Conservation (phyloP, 148 eudicot genomes). For the Polygonum maritimum region DNA sequence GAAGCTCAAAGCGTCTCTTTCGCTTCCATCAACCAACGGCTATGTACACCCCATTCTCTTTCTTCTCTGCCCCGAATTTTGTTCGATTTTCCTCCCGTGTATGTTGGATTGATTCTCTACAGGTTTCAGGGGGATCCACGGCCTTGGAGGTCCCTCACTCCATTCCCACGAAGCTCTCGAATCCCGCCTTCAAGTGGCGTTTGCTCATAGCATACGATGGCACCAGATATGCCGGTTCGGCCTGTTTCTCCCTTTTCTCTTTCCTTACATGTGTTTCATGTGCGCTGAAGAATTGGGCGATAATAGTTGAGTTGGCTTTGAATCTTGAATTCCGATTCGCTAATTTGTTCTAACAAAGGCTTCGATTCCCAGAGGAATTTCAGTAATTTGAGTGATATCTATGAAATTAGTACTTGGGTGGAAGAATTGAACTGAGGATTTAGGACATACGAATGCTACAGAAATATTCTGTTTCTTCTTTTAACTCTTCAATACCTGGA, state of each 20-base stretch:
- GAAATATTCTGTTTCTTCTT: background rate
- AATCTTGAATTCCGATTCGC: background rate
- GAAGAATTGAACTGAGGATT: background rate
- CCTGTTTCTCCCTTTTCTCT: background rate
- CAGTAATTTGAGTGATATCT: background rate
- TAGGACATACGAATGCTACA: background rate
- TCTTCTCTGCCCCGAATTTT: background rate
- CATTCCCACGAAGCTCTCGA: conserved; percentile 13
- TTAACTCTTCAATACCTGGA: too few relatives aligned
- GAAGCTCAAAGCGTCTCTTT: background rate
- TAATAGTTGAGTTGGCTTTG: background rate
- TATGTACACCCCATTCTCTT: conserved; percentile 2
- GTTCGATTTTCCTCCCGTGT: background rate
- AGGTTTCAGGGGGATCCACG: conserved; percentile 10
- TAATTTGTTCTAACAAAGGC: background rate
- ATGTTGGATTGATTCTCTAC: conserved; percentile 3
- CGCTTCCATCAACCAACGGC: conserved; percentile 8
- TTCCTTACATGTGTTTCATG: too few relatives aligned
- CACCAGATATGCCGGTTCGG: conserved; percentile 30
- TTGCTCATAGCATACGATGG: conserved; percentile 36
- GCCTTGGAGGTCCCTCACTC: conserved; percentile 2
- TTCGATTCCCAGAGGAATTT: background rate
- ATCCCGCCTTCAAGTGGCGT: conserved; percentile 51
- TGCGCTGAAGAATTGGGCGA: background rate
- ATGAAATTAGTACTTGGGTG: background rate